Evolutionary conservation across 257 asterid genomes (phyloP).

Genomic region (Primulina huaijiensis): DNA sequence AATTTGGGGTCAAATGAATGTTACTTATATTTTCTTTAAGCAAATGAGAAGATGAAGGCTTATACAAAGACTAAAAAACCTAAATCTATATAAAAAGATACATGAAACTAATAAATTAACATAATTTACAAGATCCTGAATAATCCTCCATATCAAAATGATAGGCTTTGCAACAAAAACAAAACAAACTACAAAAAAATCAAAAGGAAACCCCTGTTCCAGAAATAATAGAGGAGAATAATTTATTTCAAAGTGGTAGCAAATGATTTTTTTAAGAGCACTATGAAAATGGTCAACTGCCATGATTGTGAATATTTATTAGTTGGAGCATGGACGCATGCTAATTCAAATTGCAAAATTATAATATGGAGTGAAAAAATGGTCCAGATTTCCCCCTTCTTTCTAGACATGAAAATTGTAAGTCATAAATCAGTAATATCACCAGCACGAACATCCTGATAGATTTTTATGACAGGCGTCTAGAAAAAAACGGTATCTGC

Average conservation of each 20-base stretch:
- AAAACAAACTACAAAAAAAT: too few species aligned
- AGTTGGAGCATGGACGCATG: background rate
- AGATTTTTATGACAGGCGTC: too few species aligned
- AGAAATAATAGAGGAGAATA: too few species aligned
- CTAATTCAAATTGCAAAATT: background rate
- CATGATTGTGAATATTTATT: background rate
- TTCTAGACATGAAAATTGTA: background rate
- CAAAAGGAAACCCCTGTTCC: too few species aligned
- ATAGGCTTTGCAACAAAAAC: too few species aligned
- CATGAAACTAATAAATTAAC: too few species aligned
- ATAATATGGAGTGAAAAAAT: background rate
- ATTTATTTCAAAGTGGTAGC: too few species aligned
- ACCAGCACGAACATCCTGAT: background rate
- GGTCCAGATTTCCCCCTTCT: background rate
- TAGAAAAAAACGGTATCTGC: slow-evolving; percentile 5
- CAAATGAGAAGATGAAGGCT: background rate
- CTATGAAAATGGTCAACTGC: background rate
- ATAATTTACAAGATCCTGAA: too few species aligned
- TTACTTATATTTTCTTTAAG: background rate
- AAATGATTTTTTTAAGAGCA: too few species aligned
- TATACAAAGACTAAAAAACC: background rate
- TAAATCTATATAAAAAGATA: too few species aligned
- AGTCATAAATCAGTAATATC: background rate
- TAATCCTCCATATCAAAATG: too few species aligned
- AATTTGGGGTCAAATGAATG: background rate